Base-by-base conservation (phyloP, 2,329 filamentous ascomycete genomes). In the Ceratocystis papillata region DNA sequence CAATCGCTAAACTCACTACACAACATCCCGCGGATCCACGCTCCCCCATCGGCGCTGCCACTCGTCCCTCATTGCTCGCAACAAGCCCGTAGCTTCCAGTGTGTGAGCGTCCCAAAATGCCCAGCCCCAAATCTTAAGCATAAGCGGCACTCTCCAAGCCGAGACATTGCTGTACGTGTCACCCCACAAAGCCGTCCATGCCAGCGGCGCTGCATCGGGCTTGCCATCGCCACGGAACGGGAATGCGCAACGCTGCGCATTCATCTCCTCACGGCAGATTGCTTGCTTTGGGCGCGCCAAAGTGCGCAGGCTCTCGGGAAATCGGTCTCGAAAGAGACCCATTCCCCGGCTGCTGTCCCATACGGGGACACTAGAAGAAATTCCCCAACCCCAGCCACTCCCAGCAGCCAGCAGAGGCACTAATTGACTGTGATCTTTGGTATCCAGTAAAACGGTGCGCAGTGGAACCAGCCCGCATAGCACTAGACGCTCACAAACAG, bases 51-150 rank as follows among this genome's bases (percentile, higher is more conserved):
- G 33, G 10, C 64, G 48, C 28, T 63, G 63, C 67, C 67, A 68
- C 25, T 68, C 67, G 5, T 41, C 48, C 15, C 48, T 37, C 41
- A 68, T 65, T 22, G 22, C 33, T 41, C 33, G 37, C 50, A 65
- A 25, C 28, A 68, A 41, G 5, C 64, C 60, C 7, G 63, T 48
- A 20, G 22, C 30, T 25, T 63, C 59, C 2, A 68, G 48, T 3
- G 59, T 63, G n/a, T 44, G 50, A 1, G 53, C 44, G 50, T 68
- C 67, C 67, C 67, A 65, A 61, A 68, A 65, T 12, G 61, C 53
- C 67, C 67, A 68, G 4, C 67, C 67, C 67, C 64, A 68, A 3
- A 68, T 68, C 63, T 68, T 68, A 7, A 68, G 41, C 17, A 33
- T 30, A 22, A 65, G 65, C 37, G 67, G 67, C 4, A 65, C 60